Percentiles rank a stretch among this genome's conserved stretches.
Evolutionary conservation across 768 basidiomycete species (phyloP).

Genomic region (Amanita polypyramis): DNA sequence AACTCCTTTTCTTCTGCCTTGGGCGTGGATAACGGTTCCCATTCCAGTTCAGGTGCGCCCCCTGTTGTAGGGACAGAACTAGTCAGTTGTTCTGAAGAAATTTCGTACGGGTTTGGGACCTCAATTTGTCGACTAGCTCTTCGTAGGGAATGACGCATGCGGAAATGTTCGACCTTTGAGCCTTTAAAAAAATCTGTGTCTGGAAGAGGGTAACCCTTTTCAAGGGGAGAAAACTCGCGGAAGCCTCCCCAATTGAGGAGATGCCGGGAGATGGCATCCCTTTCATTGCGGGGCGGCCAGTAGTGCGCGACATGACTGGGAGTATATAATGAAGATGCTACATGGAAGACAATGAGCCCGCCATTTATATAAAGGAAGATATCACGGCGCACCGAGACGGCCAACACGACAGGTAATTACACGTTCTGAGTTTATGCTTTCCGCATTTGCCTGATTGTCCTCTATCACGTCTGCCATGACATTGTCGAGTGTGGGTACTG

Average conservation of each 20-base stretch:
- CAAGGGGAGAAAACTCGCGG: slow-evolving; percentile 19
- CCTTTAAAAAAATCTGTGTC: slow-evolving; percentile 16
- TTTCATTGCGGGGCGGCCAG: not conserved
- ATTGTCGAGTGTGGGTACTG: not conserved
- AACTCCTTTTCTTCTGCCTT: slow-evolving; percentile 3
- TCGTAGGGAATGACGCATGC: slow-evolving; percentile 20
- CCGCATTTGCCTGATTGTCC: not conserved
- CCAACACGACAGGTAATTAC: not conserved
- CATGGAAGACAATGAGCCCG: not conserved
- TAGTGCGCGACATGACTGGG: not conserved
- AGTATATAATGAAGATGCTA: slow-evolving; percentile 1
- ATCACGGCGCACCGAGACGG: not conserved
- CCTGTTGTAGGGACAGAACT: slow-evolving; percentile 7
- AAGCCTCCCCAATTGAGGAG: slow-evolving; percentile 29
- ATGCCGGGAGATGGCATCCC: slow-evolving; percentile 1
- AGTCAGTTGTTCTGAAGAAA: slow-evolving; percentile 8
- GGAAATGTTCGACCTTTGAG: slow-evolving; percentile 16
- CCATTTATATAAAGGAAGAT: not conserved
- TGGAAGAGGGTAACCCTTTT: slow-evolving; percentile 11
- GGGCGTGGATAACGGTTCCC: slow-evolving; percentile 14
- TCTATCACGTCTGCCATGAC: not conserved
- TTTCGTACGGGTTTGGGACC: slow-evolving; percentile 19
- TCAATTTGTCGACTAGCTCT: slow-evolving; percentile 12
- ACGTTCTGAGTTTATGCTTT: not conserved
- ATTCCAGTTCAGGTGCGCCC: slow-evolving; percentile 2